Conservation (phyloP, 441 rosid genomes). For the Adansonia grandidieri region DNA sequence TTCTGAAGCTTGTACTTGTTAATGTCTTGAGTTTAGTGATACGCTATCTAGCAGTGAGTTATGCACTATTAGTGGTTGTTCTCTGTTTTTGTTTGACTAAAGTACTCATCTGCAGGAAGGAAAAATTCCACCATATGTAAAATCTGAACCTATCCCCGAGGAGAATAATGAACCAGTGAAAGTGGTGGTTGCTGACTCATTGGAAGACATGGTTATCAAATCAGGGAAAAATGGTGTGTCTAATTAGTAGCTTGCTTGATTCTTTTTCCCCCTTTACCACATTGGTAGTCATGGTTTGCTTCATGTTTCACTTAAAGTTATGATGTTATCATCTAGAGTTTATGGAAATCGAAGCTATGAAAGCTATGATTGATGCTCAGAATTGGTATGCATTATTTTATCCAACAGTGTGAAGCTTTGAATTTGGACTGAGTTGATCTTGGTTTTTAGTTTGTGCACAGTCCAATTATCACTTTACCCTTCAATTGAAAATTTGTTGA, state of each 20-base stretch:
- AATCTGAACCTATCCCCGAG: conserved; percentile 88
- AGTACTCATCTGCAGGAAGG: conserved; percentile 66
- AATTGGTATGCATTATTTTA: background rate
- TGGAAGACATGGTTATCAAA: conserved; percentile 71
- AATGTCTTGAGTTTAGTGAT: conserved; percentile 1
- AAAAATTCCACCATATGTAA: conserved; percentile 56
- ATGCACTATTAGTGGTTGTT: background rate
- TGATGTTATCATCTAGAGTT: background rate
- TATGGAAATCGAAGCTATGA: background rate
- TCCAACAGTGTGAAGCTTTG: background rate
- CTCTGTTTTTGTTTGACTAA: conserved; percentile 18
- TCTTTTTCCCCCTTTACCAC: background rate
- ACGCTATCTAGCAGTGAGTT: conserved; percentile 12
- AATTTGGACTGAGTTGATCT: background rate
- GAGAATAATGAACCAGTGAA: conserved; percentile 85
- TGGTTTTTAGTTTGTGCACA: background rate
- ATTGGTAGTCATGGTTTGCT: background rate
- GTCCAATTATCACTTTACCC: background rate
- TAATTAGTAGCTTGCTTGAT: background rate
- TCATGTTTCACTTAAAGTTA: background rate
- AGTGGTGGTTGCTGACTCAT: conserved; percentile 86
- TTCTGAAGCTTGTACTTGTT: background rate
- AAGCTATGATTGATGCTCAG: background rate
- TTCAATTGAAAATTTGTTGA: background rate
- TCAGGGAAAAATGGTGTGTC: conserved; percentile 85